Conservation (phyloP, 2,329 filamentous ascomycete genomes). For the Trichophyton rubrum region DNA sequence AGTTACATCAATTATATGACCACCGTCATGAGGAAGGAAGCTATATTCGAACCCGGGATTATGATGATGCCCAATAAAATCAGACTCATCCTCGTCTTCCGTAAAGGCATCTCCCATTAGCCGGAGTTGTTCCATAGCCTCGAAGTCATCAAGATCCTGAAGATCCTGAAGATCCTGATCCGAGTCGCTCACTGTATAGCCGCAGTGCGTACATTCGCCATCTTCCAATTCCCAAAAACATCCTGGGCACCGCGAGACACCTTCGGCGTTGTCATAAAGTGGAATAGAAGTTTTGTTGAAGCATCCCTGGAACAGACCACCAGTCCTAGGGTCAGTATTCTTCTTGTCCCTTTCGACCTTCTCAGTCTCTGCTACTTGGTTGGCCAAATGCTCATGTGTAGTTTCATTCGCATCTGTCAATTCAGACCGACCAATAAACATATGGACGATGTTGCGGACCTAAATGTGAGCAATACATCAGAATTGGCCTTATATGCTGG, state of each 20-base stretch:
- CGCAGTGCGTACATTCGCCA: constrained; percentile 44
- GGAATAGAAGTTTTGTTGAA: constrained; percentile 37
- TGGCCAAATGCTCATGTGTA: constrained; percentile 46
- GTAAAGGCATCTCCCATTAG: neutral
- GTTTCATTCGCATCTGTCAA: constrained; percentile 52
- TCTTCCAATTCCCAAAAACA: constrained; percentile 55
- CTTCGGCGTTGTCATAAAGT: constrained; percentile 46
- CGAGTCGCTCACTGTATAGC: constrained; percentile 34
- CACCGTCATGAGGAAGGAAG: no score
- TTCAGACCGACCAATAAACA: constrained; percentile 49
- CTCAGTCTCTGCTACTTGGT: constrained; percentile 47
- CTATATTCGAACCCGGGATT: neutral
- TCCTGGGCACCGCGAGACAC: constrained; percentile 48
- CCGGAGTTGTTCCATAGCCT: neutral
- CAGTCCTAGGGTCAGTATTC: constrained; percentile 36
- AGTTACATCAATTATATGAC: no score
- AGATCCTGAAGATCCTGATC: neutral
- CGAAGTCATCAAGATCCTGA: neutral
- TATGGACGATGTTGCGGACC: constrained; percentile 52
- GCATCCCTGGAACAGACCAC: constrained; percentile 52
- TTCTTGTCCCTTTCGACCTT: constrained; percentile 49
- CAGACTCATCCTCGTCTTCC: neutral
- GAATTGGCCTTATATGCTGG: neutral
- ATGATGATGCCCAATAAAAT: neutral
- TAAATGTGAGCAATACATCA: constrained; percentile 17